Base-by-base conservation (phyloP, 177 flowering plant genomes). In the Telopea speciosissima region DNA sequence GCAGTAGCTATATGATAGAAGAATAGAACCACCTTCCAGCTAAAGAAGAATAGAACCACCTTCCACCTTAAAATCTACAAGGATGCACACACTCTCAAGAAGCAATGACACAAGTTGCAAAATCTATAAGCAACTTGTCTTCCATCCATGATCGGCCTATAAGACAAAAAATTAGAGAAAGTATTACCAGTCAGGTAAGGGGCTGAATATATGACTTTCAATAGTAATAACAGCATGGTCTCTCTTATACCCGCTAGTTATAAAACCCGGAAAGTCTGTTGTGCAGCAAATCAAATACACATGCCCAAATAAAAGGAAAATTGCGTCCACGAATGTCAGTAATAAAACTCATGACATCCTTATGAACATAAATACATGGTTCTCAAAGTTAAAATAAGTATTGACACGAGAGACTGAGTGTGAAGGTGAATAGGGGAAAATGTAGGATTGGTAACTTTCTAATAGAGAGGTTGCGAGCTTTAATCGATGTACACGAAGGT, bases 171-270 rank as follows among this genome's bases (percentile, higher is more conserved):
- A n/a, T n/a, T n/a, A n/a, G n/a, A n/a, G n/a, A n/a, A n/a, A 36
- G 63, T 49, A 52, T 66, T 82, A 95, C 99, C 99, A 95, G 54
- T 88, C 90, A 58, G 94, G 99, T 61, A 95, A 78, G 67, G 93
- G 97, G 73, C 97, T 85, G 76, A 85, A 95, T 19, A 95, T 97
- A 73, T 92, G 97, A 73, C 99, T 95, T 81, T 95, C 99, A 0
- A 96, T 97, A n/a, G 97, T 87, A 60, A 92, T 89, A 67, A 95
- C 59, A 73, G 97, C 99, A 80, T 95, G 97, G 73, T 95, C 97
- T 24, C 83, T 79, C 75, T 79, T 85, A 72, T 88, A 86, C 21
- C 90, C 93, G 79, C 97, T 95, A 62, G 97, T 90, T 5, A 97
- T 95, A 74, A 92, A 95, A 60, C 99, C 99, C 0, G 97, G 99